Conservation (phyloP, 2,329 filamentous ascomycete species). For the Botryotinia narcissicola region DNA sequence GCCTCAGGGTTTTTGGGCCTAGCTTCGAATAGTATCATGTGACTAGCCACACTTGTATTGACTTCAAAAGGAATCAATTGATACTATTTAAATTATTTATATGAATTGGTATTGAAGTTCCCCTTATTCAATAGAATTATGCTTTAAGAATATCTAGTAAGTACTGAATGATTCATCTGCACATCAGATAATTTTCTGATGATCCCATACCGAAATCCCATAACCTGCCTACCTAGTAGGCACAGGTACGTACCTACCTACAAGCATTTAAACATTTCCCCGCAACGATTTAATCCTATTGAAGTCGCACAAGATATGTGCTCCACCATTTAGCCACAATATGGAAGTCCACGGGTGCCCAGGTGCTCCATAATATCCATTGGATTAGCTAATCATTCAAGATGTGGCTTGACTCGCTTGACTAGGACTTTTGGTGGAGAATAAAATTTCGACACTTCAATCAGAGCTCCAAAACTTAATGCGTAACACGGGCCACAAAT, state of each 20-base stretch:
- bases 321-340: background rate
- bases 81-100: background rate
- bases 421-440: background rate
- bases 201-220: background rate
- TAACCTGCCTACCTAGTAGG: background rate
- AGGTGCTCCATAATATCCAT: background rate
- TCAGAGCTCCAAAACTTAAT: background rate
- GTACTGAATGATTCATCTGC: background rate
- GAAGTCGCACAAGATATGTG: background rate
- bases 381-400: constrained; percentile 5
- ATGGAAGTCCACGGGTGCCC: too few relatives aligned
- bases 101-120: background rate
- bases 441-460: background rate
- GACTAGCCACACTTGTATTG: background rate
- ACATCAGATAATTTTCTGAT: background rate
- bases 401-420: background rate
- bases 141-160: background rate
- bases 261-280: background rate
- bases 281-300: background rate
- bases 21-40: background rate
- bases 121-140: background rate
- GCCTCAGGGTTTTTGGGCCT: background rate
- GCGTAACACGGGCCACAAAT: background rate
- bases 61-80: background rate
- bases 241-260: background rate